These are phyloP conservation scores for Metarhizium guizhouense DNA, from an alignment of 2,329 filamentous ascomycete genomes.

Conservation along the genomic window DNA sequence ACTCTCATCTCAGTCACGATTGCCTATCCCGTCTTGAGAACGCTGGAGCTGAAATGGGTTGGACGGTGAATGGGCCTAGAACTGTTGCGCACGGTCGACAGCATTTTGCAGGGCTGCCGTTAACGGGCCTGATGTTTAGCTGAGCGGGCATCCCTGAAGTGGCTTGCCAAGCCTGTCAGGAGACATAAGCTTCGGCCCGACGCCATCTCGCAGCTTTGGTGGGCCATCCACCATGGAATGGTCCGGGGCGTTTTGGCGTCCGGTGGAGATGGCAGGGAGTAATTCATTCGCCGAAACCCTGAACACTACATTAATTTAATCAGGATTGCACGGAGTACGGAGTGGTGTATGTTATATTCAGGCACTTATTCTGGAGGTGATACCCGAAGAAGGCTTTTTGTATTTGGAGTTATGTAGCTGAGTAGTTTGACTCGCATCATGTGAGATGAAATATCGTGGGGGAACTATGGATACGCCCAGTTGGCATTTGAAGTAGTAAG, in stretches of 20 bases:
- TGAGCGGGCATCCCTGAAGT: neutral
- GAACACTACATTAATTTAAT: too few species aligned
- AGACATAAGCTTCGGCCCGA: neutral
- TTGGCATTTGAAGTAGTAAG: too few species aligned
- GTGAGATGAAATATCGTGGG: too few species aligned
- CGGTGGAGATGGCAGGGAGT: neutral
- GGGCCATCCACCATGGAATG: neutral
- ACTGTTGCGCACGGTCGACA: neutral
- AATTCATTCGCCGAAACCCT: too few species aligned
- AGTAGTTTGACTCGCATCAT: too few species aligned
- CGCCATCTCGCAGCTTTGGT: neutral
- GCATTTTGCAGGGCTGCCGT: neutral
- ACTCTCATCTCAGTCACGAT: slow-evolving; percentile 4
- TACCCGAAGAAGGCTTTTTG: too few species aligned
- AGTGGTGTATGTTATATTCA: too few species aligned
- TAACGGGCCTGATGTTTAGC: neutral
- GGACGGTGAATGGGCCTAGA: slow-evolving; percentile 1
- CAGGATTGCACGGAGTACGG: too few species aligned
- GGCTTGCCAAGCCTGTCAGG: neutral
- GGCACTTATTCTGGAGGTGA: too few species aligned
- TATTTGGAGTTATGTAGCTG: too few species aligned
- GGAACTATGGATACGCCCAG: too few species aligned
- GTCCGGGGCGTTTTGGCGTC: neutral
- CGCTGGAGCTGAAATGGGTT: slow-evolving; percentile 3
- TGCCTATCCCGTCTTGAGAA: slow-evolving; percentile 4